Evolutionary conservation across 1,139 yeast species (phyloP).

Genomic region (Pneumocystis sp.): DNA sequence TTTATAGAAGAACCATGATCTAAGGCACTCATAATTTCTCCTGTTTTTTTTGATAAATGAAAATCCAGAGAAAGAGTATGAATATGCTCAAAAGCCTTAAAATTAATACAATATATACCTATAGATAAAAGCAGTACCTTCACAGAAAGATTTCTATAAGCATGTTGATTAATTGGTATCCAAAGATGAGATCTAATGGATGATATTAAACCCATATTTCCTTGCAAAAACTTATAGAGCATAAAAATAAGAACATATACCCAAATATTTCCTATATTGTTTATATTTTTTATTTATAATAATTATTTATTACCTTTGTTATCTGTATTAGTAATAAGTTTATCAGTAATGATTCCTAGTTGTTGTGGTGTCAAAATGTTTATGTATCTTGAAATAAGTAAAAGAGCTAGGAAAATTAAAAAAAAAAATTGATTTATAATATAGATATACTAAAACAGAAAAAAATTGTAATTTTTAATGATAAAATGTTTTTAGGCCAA

Average conservation of each 20-base stretch:
- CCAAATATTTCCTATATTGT: neutral
- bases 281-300: neutral
- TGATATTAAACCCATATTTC: neutral
- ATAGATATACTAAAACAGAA: neutral
- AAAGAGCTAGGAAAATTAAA: neutral
- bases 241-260: neutral
- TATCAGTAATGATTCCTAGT: neutral
- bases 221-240: neutral
- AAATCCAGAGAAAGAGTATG: slow-evolving; percentile 74
- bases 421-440: neutral
- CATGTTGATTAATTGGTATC: slow-evolving; percentile 1
- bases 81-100: slow-evolving; percentile 56
- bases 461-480: neutral
- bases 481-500: neutral
- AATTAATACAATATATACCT: neutral
- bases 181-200: neutral
- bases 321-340: neutral
- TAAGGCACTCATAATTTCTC: slow-evolving; percentile 87
- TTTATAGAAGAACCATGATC: slow-evolving; percentile 97
- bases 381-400: neutral
- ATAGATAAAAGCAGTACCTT: neutral
- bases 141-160: neutral
- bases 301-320: neutral
- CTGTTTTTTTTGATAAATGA: slow-evolving; percentile 82
- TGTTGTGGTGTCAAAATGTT: neutral